phyloP scores from a whole-genome alignment of 2,329 filamentous ascomycete species.

The Apiospora saccharicola region DNA sequence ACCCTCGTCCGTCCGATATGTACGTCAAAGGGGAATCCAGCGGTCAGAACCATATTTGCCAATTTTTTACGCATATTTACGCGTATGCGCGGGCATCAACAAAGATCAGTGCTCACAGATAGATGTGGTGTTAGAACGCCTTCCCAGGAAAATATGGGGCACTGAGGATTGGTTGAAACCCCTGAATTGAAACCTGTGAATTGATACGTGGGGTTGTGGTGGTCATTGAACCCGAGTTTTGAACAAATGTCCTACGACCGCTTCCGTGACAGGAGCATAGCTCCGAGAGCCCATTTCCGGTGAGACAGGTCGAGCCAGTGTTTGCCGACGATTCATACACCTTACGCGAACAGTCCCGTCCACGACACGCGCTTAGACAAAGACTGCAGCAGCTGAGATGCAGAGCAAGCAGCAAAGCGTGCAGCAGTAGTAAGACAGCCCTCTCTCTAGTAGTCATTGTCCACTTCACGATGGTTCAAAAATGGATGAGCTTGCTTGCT shows the following conservation, averaged over 20 bases:
- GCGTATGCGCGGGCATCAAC: neutral
- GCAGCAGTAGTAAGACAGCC: slow-evolving; percentile 4
- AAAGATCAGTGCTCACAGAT: neutral
- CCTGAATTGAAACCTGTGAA: neutral
- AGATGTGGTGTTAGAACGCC: neutral
- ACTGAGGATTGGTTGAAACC: neutral
- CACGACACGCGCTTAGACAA: slow-evolving; percentile 5
- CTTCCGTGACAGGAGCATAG: slow-evolving; percentile 18
- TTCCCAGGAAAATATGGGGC: neutral
- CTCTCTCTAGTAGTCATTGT: neutral
- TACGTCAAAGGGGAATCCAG: slow-evolving; percentile 21
- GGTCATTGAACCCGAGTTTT: neutral
- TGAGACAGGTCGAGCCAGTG: slow-evolving; percentile 15
- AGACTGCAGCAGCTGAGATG: neutral
- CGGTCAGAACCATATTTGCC: slow-evolving; percentile 14
- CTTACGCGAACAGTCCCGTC: neutral
- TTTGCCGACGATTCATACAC: slow-evolving; percentile 16
- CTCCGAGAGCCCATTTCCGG: slow-evolving; percentile 11
- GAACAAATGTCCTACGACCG: neutral
- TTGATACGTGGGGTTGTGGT: neutral
- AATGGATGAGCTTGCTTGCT: neutral
- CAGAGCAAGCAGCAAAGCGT: neutral
- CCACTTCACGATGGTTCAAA: neutral
- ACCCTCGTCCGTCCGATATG: neutral
- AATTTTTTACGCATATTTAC: neutral